phyloP scores from a whole-genome alignment of 2,329 filamentous ascomycete genomes.

The Colletotrichum neosansevieriae region DNA sequence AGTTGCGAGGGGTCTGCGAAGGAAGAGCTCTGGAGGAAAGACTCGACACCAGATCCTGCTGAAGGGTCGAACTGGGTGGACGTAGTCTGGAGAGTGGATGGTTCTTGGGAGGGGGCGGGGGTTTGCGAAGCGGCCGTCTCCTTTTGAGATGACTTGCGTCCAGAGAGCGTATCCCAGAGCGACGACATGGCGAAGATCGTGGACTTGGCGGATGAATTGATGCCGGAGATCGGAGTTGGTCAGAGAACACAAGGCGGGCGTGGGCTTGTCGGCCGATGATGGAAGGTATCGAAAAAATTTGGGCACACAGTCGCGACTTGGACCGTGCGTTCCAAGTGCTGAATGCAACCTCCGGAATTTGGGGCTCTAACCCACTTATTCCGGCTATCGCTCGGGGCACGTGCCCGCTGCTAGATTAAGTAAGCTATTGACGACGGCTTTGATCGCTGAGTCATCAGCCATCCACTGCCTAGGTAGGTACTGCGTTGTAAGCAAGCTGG shows the following conservation, averaged over 20 bases:
- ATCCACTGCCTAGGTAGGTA: no score
- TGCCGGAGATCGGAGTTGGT: constrained; percentile 33
- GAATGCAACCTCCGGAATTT: constrained; percentile 19
- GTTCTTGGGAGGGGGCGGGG: constrained; percentile 54
- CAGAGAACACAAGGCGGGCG: constrained; percentile 21
- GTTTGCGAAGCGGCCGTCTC: constrained; percentile 44
- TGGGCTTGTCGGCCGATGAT: constrained; percentile 39
- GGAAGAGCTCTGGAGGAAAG: constrained; percentile 82
- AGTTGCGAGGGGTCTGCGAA: constrained; percentile 89
- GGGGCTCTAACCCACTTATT: constrained; percentile 27
- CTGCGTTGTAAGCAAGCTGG: neutral
- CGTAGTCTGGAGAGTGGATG: constrained; percentile 64
- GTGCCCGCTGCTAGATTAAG: neutral
- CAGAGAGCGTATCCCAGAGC: constrained; percentile 72
- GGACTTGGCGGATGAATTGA: constrained; percentile 26
- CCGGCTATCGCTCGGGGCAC: constrained; percentile 27
- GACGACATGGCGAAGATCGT: constrained; percentile 61
- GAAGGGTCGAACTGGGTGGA: constrained; percentile 76
- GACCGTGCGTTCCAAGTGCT: constrained; percentile 34
- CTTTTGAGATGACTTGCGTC: constrained; percentile 63
- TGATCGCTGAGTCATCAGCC: no score
- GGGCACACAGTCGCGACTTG: constrained; percentile 41
- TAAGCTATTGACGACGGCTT: no score
- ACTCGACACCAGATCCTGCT: constrained; percentile 82
- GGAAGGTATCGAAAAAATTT: constrained; percentile 42